Conservation (phyloP, 2,329 filamentous ascomycete genomes). For the Arthrobotrys conoides region DNA sequence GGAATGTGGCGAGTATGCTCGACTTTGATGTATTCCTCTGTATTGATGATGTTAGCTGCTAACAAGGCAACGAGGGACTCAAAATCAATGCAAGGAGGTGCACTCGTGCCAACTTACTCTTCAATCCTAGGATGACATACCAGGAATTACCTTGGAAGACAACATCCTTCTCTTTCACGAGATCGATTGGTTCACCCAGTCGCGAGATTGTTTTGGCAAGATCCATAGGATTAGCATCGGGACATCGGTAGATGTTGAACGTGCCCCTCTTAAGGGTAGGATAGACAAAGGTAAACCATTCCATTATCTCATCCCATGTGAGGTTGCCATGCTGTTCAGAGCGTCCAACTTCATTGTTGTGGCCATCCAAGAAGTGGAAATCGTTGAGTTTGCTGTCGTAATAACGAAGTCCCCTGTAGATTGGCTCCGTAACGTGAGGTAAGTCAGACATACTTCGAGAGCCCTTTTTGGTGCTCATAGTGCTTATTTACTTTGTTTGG, state of each 20-base stretch:
- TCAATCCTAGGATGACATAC: constrained; percentile 18
- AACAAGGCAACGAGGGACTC: background rate
- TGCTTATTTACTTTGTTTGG: background rate
- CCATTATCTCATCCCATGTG: constrained; percentile 33
- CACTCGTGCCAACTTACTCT: background rate
- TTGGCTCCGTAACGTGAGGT: background rate
- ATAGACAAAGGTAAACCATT: constrained; percentile 38
- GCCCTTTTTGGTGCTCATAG: background rate
- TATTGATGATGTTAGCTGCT: background rate
- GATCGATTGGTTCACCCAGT: constrained; percentile 16
- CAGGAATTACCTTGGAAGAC: constrained; percentile 14
- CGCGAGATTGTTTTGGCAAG: background rate
- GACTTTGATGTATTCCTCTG: constrained; percentile 29
- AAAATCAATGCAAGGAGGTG: background rate
- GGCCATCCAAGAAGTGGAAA: constrained; percentile 36
- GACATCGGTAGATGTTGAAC: constrained; percentile 25
- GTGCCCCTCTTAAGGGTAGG: constrained; percentile 23
- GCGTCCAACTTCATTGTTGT: constrained; percentile 32
- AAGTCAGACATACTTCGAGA: background rate
- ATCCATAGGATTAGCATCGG: constrained; percentile 15
- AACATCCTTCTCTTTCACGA: background rate
- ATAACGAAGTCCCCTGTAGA: constrained; percentile 8
- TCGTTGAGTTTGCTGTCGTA: background rate
- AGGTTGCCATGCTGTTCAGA: constrained; percentile 25
- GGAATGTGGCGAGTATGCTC: constrained; percentile 12